phyloP scores from a whole-genome alignment of 371 early-diverging fungal genomes.

The Syncephalastrum racemosum region DNA sequence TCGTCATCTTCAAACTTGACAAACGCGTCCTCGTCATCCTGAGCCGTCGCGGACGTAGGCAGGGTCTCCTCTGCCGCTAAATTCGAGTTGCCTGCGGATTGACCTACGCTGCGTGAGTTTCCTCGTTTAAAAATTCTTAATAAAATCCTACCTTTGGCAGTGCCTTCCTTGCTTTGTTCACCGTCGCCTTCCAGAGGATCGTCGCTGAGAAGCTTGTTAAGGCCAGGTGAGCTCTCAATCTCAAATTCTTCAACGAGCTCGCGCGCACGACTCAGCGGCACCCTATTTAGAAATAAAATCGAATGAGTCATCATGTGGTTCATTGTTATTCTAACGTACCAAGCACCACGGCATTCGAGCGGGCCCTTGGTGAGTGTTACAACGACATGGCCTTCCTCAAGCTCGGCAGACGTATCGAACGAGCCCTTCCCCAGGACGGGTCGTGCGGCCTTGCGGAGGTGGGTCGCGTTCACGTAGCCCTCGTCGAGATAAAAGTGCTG shows the following conservation, averaged over 20 bases:
- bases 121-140: too few species aligned
- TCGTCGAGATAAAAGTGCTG: conserved; percentile 38
- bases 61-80: not conserved
- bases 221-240: conserved; percentile 43
- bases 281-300: conserved; percentile 28
- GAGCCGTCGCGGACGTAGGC: conserved; percentile 1
- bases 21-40: conserved; percentile 37
- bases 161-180: not conserved
- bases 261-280: conserved; percentile 49
- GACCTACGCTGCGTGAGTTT: too few species aligned
- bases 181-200: conserved; percentile 25
- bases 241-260: conserved; percentile 53
- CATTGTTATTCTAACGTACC: conserved; percentile 27
- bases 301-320: too few species aligned
- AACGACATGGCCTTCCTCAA: conserved; percentile 19
- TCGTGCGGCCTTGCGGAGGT: conserved; percentile 50
- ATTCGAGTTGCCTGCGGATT: not conserved
- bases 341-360: conserved; percentile 49
- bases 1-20: conserved; percentile 54
- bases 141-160: not conserved
- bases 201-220: conserved; percentile 48
- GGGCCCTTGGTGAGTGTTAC: conserved; percentile 34
- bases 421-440: conserved; percentile 50
- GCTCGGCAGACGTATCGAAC: conserved; percentile 39
- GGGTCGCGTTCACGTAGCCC: conserved; percentile 57